A percentile compares a stretch with the other conserved stretches of the same genome.
Conservation (phyloP, 75 land plant genomes). For the Pinus taeda region DNA sequence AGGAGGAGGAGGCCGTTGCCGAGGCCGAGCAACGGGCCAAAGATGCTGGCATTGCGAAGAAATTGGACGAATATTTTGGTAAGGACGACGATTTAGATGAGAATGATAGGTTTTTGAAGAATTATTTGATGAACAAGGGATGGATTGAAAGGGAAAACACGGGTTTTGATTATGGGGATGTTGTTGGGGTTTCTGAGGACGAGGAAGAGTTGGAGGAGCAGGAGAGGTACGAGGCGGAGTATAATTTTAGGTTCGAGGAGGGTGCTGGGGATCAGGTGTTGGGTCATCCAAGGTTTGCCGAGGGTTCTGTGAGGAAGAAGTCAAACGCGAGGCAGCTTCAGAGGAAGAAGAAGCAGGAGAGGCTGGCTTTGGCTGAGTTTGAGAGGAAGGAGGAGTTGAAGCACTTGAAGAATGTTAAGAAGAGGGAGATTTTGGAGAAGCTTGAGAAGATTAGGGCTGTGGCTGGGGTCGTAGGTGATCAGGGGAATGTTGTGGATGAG, state of each 20-base stretch:
- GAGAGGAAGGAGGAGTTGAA: slow-evolving; percentile 89
- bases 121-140: slow-evolving; percentile 63
- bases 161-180: slow-evolving; percentile 33
- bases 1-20: slow-evolving; percentile 10
- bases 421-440: slow-evolving; percentile 84
- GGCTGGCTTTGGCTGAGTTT: slow-evolving; percentile 53
- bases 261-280: slow-evolving; percentile 57
- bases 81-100: slow-evolving; percentile 66
- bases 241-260: slow-evolving; percentile 68
- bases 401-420: slow-evolving; percentile 92
- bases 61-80: slow-evolving; percentile 73
- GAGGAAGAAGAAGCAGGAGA: slow-evolving; percentile 76
- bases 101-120: slow-evolving; percentile 69
- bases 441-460: slow-evolving; percentile 61
- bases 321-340: slow-evolving; percentile 60
- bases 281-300: slow-evolving; percentile 72
- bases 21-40: slow-evolving; percentile 27
- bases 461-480: slow-evolving; percentile 56
- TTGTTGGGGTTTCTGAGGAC: slow-evolving; percentile 55
- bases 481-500: slow-evolving; percentile 17
- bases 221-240: slow-evolving; percentile 74
- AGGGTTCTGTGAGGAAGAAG: slow-evolving; percentile 89
- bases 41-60: slow-evolving; percentile 32
- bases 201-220: slow-evolving; percentile 83
- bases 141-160: slow-evolving; percentile 41